Evolutionary conservation across 768 basidiomycete genomes (phyloP).

Genomic region (Boletus huronensis): DNA sequence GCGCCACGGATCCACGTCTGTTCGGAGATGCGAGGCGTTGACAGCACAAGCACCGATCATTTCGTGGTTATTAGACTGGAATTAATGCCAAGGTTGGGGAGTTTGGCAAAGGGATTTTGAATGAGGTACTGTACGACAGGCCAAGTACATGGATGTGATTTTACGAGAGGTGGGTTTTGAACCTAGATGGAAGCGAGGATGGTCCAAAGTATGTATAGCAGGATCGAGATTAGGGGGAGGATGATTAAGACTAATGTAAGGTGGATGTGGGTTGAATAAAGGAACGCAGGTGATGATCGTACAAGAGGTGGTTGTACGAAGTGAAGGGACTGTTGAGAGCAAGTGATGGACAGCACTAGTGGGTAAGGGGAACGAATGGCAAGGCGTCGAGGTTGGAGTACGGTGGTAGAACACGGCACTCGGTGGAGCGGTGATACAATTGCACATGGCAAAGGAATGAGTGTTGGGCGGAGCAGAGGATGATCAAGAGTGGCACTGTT

Average conservation of each 20-base stretch:
- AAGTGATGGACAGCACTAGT: background rate
- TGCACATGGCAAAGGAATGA: background rate
- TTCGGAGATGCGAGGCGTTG: background rate
- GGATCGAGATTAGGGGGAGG: background rate
- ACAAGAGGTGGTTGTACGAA: constrained; percentile 6
- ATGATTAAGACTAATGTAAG: background rate
- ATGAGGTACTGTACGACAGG: background rate
- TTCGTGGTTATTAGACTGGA: background rate
- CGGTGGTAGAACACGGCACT: constrained; percentile 14
- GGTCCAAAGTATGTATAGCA: constrained; percentile 2
- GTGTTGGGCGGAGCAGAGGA: background rate
- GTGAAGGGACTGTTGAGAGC: background rate
- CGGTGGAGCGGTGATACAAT: constrained; percentile 6
- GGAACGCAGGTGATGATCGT: constrained; percentile 7
- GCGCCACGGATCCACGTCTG: constrained; percentile 7
- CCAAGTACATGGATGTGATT: background rate
- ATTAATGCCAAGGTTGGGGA: background rate
- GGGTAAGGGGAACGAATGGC: background rate
- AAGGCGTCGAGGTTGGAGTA: constrained; percentile 1
- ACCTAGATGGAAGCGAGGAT: background rate
- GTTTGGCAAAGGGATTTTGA: background rate
- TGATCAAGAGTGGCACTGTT: constrained; percentile 14
- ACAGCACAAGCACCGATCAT: background rate
- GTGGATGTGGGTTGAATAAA: constrained; percentile 3
- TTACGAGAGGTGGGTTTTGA: background rate